Percentiles rank a stretch among this genome's conserved stretches.
Evolutionary conservation across 2,329 filamentous ascomycete genomes (phyloP).

Genomic region (Arthrobotrys iridis): DNA sequence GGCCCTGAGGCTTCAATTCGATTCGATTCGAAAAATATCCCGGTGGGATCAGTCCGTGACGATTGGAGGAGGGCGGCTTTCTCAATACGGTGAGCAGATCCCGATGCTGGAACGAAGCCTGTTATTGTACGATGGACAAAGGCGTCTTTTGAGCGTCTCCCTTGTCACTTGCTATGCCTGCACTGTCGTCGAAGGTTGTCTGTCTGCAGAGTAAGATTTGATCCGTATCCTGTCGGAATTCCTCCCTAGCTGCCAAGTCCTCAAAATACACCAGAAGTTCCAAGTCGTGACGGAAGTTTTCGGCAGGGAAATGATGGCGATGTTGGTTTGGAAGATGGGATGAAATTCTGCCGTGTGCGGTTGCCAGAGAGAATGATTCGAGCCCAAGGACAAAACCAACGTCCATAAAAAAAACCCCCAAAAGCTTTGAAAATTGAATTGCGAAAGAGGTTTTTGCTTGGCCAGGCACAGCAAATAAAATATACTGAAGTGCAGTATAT

Average conservation of each 20-base stretch:
- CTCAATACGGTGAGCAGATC: neutral
- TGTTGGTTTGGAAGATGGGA: constrained; percentile 38
- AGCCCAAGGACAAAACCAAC: too few species aligned
- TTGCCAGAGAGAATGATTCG: constrained; percentile 15
- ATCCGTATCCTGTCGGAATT: constrained; percentile 36
- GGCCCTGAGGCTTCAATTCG: neutral
- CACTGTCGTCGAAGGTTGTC: constrained; percentile 6
- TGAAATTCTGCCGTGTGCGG: constrained; percentile 25
- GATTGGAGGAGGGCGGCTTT: neutral
- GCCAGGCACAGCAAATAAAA: too few species aligned
- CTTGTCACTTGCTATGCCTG: constrained; percentile 10
- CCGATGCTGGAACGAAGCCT: neutral
- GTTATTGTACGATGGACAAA: constrained; percentile 13
- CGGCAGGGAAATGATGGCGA: neutral
- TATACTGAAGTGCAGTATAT: too few species aligned
- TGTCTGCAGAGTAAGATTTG: constrained; percentile 46
- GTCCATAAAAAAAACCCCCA: too few species aligned
- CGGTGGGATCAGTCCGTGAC: neutral
- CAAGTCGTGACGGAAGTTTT: constrained; percentile 37
- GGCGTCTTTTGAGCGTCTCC: constrained; percentile 10
- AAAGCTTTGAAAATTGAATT: too few species aligned
- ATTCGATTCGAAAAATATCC: neutral
- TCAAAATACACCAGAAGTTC: constrained; percentile 13
- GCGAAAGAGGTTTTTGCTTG: too few species aligned
- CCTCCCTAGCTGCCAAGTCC: constrained; percentile 29